These are phyloP conservation scores for Penicillium tannophilum DNA, from an alignment of 495 filamentous ascomycete species.

Conservation along the genomic window DNA sequence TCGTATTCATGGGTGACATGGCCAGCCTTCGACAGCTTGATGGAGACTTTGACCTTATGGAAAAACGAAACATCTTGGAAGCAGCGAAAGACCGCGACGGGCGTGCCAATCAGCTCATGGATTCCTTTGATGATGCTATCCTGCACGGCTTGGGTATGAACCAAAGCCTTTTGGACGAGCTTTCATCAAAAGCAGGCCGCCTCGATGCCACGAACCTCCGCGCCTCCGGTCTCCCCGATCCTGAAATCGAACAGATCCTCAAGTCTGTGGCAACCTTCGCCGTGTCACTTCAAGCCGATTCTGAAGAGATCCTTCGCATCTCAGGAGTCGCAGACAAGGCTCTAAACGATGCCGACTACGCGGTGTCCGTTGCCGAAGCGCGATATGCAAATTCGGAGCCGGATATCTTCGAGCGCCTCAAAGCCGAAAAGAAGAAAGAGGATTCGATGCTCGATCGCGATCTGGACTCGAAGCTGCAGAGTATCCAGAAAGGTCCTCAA, in stretches of 20 bases:
- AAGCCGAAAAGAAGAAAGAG: slow-evolving; percentile 54
- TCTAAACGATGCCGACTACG: slow-evolving; percentile 57
- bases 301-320: slow-evolving; percentile 52
- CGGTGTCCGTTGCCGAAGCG: slow-evolving; percentile 55
- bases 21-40: slow-evolving; percentile 50
- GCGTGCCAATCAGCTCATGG: slow-evolving; percentile 55
- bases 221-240: slow-evolving; percentile 35
- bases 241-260: slow-evolving; percentile 49
- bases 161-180: slow-evolving; percentile 53
- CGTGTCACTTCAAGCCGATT: slow-evolving; percentile 46
- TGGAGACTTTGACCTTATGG: slow-evolving; percentile 56
- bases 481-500: slow-evolving; percentile 46
- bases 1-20: slow-evolving; percentile 54
- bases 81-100: slow-evolving; percentile 53
- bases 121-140: slow-evolving; percentile 55
- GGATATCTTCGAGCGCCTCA: slow-evolving; percentile 46
- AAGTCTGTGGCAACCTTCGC: slow-evolving; percentile 45
- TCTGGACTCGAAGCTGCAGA: slow-evolving; percentile 48
- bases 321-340: slow-evolving; percentile 51
- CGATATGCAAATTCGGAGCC: slow-evolving; percentile 47
- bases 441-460: slow-evolving; percentile 51
- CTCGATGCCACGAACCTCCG: slow-evolving; percentile 39
- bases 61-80: slow-evolving; percentile 52
- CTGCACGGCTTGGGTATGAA: slow-evolving; percentile 55
- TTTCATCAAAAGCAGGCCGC: slow-evolving; percentile 40